These are phyloP conservation scores for baker's yeast (Saccharomyces cerevisiae) DNA, from an alignment of 805 yeast species.

Conservation along the genomic window DNA sequence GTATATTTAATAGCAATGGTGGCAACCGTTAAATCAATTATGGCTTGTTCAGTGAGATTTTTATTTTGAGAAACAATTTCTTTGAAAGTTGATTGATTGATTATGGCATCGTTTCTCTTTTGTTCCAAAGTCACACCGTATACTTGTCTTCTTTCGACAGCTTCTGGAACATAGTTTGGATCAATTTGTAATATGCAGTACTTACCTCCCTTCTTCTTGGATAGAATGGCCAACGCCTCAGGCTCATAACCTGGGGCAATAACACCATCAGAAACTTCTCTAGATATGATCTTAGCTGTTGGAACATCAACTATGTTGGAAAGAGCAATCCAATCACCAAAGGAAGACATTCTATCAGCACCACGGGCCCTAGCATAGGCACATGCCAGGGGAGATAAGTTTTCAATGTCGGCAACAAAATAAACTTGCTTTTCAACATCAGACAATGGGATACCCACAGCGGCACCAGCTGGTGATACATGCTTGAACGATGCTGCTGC, in stretches of 20 bases:
- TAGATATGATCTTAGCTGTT: conserved; percentile 93
- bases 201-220: conserved; percentile 92
- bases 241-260: conserved; percentile 94
- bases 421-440: conserved; percentile 90
- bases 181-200: conserved; percentile 93
- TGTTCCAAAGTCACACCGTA: conserved; percentile 92
- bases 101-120: conserved; percentile 94
- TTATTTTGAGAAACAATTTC: conserved; percentile 86
- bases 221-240: conserved; percentile 81
- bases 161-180: conserved; percentile 79
- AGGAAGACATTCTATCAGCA: conserved; percentile 98
- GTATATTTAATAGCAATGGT: conserved; percentile 95
- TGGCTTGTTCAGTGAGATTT: conserved; percentile 81
- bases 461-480: conserved; percentile 98
- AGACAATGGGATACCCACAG: conserved; percentile 87
- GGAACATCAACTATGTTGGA: conserved; percentile 93
- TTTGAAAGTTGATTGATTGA: conserved; percentile 79
- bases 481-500: conserved; percentile 99
- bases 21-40: conserved; percentile 88
- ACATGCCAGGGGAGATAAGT: conserved; percentile 89
- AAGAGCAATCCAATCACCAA: conserved; percentile 96
- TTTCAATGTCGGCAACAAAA: conserved; percentile 89
- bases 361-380: conserved; percentile 99
- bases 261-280: conserved; percentile 96
- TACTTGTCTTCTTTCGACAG: conserved; percentile 82